Base-by-base conservation (phyloP, 1,284 basidiomycete species). In the Vanrija humicola region DNA sequence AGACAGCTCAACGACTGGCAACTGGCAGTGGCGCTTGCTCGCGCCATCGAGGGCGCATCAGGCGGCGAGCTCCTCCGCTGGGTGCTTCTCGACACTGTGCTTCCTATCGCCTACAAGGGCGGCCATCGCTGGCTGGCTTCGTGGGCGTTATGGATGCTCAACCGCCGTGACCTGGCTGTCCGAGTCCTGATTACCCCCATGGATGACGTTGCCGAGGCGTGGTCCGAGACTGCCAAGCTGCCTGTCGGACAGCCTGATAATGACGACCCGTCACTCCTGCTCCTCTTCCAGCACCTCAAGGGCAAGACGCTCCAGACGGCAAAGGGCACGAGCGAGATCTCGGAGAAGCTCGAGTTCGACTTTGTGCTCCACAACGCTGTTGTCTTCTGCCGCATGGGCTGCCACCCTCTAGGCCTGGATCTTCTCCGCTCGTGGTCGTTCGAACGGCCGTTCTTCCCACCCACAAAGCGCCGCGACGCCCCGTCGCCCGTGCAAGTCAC, bases 101-200 rank as follows among this genome's bases (percentile, higher is more conserved):
- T 98, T 1, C 93, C 94, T 0, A 80, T 83, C 19, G 93, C 93
- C 0, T 90, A 97, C 70, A 80, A 81, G 50, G 82, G 86, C 18
- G 93, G 92, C 0, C 92, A 97, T 73, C 82, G 95, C 38, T 98
- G 90, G 88, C 79, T 98, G n/a, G 89, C 85, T n/a, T 90, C 87
- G 59, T 98, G 94, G 95, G 90, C 89, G 4, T 93, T 97, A 73
- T 96, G 93, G 90, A 79, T 90, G 60, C 79, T 98, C 26, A 85
- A 86, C 61, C 81, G 90, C 34, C 81, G 89, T 47, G 93, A 97
- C 74, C 72, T 96, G 14, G 86, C 92, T 2, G 89, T 96, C 1
- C 59, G 67, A 18, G 67, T 73, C 1, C 54, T 76, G n/a, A 67
- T 76, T n/a, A 70, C 72, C 0, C 73, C 73, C 7, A 68, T 75